Evolutionary conservation across 306 rosid species (phyloP).

Genomic region (Cotoneaster glaucophyllus): DNA sequence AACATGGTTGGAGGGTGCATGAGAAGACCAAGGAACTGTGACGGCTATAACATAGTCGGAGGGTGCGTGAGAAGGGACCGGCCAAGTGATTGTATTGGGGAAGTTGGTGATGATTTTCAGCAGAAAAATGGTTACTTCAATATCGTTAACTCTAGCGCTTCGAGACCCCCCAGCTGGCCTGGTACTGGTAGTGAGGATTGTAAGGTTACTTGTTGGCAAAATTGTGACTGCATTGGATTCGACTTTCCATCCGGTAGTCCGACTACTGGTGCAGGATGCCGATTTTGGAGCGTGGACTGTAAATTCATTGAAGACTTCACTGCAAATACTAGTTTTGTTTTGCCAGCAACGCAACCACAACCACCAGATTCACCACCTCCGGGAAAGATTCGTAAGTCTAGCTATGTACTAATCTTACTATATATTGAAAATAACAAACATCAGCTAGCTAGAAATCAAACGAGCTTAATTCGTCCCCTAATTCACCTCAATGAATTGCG

Average conservation of each 20-base stretch:
- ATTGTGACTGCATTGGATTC: slow-evolving; percentile 12
- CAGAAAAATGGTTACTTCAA: neutral
- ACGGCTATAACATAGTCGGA: too few relatives aligned
- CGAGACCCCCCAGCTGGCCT: neutral
- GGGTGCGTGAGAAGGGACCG: too few relatives aligned
- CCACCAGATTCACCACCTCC: neutral
- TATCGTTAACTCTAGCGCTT: neutral
- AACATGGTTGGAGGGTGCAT: neutral
- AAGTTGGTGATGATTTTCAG: neutral
- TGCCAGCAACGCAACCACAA: neutral
- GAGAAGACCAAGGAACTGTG: neutral
- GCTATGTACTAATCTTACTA: neutral
- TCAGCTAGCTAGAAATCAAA: neutral
- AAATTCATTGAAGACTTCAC: neutral
- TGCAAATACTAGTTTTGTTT: neutral
- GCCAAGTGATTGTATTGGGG: too few relatives aligned
- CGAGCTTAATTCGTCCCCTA: neutral
- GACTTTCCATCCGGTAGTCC: neutral
- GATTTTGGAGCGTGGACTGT: slow-evolving; percentile 3
- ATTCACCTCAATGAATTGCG: too few relatives aligned
- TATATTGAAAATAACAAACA: too few relatives aligned
- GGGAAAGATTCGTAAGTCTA: neutral
- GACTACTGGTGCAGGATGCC: neutral
- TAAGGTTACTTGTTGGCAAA: neutral
- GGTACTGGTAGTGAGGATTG: neutral